phyloP scores from a whole-genome alignment of 768 basidiomycete species.

The Sarcodon sp. region DNA sequence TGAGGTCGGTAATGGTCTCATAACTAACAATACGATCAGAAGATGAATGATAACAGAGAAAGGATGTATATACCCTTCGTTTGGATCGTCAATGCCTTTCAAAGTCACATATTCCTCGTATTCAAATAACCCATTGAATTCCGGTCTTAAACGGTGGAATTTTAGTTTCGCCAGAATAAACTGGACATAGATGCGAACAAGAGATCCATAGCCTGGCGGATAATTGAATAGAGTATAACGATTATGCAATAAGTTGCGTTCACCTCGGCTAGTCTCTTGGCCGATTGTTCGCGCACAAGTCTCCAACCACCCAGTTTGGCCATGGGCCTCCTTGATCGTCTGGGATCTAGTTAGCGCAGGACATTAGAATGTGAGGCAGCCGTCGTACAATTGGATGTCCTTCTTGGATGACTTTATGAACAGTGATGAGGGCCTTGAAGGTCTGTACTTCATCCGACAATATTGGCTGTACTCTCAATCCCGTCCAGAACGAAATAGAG shows the following conservation, averaged over 20 bases:
- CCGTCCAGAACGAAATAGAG: constrained; percentile 96
- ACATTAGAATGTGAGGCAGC: constrained; percentile 10
- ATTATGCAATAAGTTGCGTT: not conserved
- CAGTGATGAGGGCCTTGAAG: constrained; percentile 94
- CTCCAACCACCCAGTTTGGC: constrained; percentile 96
- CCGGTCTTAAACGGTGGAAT: constrained; percentile 90
- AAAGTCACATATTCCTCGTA: constrained; percentile 97
- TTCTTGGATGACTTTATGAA: constrained; percentile 97
- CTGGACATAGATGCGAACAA: constrained; percentile 93
- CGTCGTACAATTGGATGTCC: constrained; percentile 80
- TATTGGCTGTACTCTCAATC: constrained; percentile 92
- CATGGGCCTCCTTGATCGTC: constrained; percentile 95
- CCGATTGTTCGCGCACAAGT: constrained; percentile 89
- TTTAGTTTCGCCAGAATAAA: constrained; percentile 92
- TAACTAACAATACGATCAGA: constrained; percentile 39
- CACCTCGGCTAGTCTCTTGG: constrained; percentile 67
- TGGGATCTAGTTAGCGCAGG: constrained; percentile 19
- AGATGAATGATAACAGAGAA: not conserved
- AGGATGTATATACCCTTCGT: constrained; percentile 71
- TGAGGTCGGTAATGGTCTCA: constrained; percentile 94
- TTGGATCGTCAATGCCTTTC: constrained; percentile 96
- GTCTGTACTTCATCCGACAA: constrained; percentile 95
- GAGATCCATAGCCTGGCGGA: constrained; percentile 68
- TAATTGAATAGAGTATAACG: not conserved
- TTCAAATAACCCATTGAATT: constrained; percentile 98